Base-by-base conservation (phyloP, 495 filamentous ascomycete species). In the Podospora anserina region DNA sequence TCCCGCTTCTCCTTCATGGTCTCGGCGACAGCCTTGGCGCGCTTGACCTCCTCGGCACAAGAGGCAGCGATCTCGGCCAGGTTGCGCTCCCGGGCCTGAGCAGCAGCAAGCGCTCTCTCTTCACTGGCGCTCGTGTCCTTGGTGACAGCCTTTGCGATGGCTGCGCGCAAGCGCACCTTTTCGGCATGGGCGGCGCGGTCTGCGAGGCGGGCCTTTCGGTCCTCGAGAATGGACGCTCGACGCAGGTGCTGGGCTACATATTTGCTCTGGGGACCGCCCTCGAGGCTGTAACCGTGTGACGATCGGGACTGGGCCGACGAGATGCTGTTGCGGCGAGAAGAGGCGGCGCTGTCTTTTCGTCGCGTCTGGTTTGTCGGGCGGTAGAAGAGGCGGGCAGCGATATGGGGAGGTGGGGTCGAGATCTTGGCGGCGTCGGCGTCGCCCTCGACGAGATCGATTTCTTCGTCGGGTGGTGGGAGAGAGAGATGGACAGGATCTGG, bases 101-200 rank as follows among this genome's bases (percentile, higher is more conserved):
- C 90, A 4, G 96, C 95, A n/a, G 94, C 93, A 68, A 97, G 75
- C 1, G 92, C 93, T 71, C 90, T 81, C 80, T 95, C 92, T 78
- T 97, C 92, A 69, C 88, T 87, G 75, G 89, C 88, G 56, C 70
- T 84, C 53, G 73, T 84, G 65, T 81, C 81, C 54, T 87, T 85
- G 19, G 88, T 88, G 16, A 88, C 87, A 53, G 91, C 90, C 83
- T 93, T 97, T 34, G 90, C 90, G 65, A 92, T 78, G n/a, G 92
- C 92, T 58, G 92, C 95, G 65, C 91, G 90, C 65, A 95, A 81
- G 66, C 95, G 91, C n/a, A 99, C 95, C 81, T 97, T 94, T 77
- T 99, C 95, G 61, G 93, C 95, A 81, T 99, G 93, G 57, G 92
- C 92, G 13, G 94, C 96, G 57, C 94, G 88, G 77, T 97, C 95